These are phyloP conservation scores for Ascochyta fabae DNA, from an alignment of 2,329 filamentous ascomycete genomes.

Conservation along the genomic window DNA sequence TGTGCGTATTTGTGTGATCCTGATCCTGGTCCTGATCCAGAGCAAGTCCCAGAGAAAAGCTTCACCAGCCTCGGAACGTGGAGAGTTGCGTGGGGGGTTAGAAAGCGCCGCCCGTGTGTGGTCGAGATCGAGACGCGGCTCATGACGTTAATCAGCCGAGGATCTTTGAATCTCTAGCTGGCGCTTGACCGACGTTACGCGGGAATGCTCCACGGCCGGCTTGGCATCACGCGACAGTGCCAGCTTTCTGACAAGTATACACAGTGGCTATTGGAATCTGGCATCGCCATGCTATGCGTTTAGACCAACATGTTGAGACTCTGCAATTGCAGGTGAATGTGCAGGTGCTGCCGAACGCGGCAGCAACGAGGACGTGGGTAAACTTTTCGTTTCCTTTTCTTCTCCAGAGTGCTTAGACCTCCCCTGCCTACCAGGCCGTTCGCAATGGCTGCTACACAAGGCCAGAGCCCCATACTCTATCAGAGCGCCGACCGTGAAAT, in stretches of 20 bases:
- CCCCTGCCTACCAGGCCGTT: background rate
- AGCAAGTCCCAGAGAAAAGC: background rate
- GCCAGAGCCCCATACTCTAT: conserved; percentile 56
- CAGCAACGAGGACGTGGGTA: background rate
- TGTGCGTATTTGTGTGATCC: background rate
- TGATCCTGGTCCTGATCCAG: background rate
- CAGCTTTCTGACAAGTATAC: background rate
- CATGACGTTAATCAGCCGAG: conserved; percentile 21
- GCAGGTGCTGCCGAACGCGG: background rate
- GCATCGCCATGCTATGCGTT: background rate
- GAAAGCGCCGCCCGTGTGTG: conserved; percentile 21
- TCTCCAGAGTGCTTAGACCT: too few species aligned
- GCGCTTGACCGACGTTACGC: conserved; percentile 17
- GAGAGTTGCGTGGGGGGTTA: conserved; percentile 15
- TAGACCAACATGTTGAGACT: background rate
- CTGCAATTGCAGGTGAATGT: background rate
- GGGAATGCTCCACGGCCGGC: conserved; percentile 13
- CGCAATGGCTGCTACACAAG: background rate
- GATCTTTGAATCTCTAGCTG: conserved; percentile 8
- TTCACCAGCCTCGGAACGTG: conserved; percentile 4
- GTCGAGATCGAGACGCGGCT: conserved; percentile 13
- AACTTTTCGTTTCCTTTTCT: background rate
- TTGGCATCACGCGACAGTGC: conserved; percentile 6
- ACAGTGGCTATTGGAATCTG: background rate
- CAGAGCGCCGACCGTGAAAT: conserved; percentile 58